Base-by-base conservation (phyloP, 2,329 filamentous ascomycete species). In the Penicillium frequentans region DNA sequence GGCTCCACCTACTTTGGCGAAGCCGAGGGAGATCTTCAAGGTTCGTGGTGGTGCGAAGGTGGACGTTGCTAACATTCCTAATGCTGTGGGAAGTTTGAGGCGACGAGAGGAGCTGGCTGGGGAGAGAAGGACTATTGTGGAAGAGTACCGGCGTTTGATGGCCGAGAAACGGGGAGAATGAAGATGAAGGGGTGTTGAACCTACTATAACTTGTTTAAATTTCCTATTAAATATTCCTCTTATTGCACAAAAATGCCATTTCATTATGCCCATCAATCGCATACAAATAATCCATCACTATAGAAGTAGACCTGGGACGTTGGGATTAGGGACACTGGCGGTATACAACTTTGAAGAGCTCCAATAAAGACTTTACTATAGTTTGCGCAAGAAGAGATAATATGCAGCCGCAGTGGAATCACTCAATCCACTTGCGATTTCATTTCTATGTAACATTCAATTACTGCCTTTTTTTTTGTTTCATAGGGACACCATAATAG, bases 1-100 rank as follows among this genome's bases (percentile, higher is more conserved):
- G 66, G 92, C 90, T 37, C 93, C 93, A 29, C 92, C 93, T 61
- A 82, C 96, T 54, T 83, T 85, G 63, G 86, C 83, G 59, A 82
- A 82, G 49, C 81, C 82, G 7, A 83, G 74, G 59, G 85, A 85
- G 70, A 86, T 85, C 64, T 87, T 89, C 71, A 84, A 89, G 69
- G 78, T 89, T 8, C 83, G 84, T 47, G 72, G 84, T 24, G 86
- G 86, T 0, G 87, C 88, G 0, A 82, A 80, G 63, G 87, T 89
- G 1, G 81, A 88, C 58, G 86, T 90, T 24, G 84, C 81, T 1
- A 85, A 89, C 70, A 83, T 92, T 44, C 90, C 90, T 9, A 86
- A 85, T 65, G 77, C 82, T 3, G 86, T 84, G 37, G 90, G 89
- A 14, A 90, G 88, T 79, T 77, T 93, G 75, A 83, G 87, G 68